phyloP scores from a whole-genome alignment of 768 basidiomycete genomes.

The Kwoniella dejecticola region DNA sequence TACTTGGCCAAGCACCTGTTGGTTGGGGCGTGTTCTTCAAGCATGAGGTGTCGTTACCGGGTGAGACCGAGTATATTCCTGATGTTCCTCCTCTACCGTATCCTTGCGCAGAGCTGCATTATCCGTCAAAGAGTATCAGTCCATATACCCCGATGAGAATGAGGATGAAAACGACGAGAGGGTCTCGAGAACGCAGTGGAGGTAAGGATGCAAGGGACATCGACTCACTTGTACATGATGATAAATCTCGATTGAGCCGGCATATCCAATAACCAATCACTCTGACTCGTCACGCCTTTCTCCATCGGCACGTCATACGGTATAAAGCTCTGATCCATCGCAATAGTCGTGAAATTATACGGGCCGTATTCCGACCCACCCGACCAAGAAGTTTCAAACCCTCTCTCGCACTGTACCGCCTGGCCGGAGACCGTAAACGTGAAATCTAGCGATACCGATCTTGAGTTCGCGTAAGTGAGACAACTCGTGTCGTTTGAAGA shows the following conservation, averaged over 20 bases:
- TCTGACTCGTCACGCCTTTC: constrained; percentile 10
- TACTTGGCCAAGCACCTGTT: constrained; percentile 38
- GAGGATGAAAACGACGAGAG: too few relatives aligned
- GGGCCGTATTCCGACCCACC: constrained; percentile 32
- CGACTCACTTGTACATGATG: constrained; percentile 49
- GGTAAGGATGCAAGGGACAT: too few relatives aligned
- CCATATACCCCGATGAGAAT: too few relatives aligned
- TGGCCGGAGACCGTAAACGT: constrained; percentile 36
- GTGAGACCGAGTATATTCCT: constrained; percentile 39
- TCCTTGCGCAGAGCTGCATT: constrained; percentile 19
- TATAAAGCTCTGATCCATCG: constrained; percentile 39
- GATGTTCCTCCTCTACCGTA: constrained; percentile 43
- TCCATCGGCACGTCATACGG: constrained; percentile 41
- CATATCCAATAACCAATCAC: constrained; percentile 41
- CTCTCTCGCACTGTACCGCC: constrained; percentile 37
- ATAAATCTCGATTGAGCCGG: constrained; percentile 42
- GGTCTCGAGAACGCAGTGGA: too few relatives aligned
- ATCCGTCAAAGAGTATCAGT: not conserved
- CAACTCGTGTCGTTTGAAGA: constrained; percentile 33
- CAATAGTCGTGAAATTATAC: constrained; percentile 43
- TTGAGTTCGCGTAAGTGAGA: constrained; percentile 26
- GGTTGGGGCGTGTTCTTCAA: constrained; percentile 4
- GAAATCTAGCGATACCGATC: constrained; percentile 36
- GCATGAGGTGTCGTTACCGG: constrained; percentile 24
- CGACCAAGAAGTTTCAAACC: constrained; percentile 43